A percentile compares a stretch with the other conserved stretches of the same genome.
Conservation (phyloP, 202 grass and related monocot genomes). For the Brachypodium distachyon region DNA sequence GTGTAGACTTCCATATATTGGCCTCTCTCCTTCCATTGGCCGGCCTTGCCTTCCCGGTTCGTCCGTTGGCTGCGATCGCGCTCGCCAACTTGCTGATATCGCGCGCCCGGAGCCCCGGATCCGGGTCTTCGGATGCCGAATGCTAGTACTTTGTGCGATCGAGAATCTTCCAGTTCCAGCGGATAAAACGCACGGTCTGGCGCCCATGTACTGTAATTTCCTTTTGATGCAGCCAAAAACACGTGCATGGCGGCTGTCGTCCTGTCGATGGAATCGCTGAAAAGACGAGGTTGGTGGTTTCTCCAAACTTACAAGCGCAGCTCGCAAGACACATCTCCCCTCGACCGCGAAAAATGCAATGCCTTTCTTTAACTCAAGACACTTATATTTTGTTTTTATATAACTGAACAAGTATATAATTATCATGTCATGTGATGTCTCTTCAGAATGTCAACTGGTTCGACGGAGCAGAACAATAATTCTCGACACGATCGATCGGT, state of each 20-base stretch:
- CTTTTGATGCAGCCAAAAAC: background rate
- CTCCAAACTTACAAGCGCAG: background rate
- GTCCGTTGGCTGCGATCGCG: background rate
- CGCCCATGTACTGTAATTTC: background rate
- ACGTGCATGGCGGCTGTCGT: background rate
- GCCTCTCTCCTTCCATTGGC: conserved; percentile 5
- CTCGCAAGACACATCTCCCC: too few relatives aligned
- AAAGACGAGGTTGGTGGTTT: background rate
- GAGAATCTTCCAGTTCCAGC: background rate
- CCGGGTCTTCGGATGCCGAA: background rate
- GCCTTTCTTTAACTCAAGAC: too few relatives aligned
- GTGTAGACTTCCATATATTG: background rate
- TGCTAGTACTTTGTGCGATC: background rate
- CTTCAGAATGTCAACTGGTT: conserved; percentile 8
- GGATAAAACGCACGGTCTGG: background rate
- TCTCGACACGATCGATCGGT: conserved; percentile 4
- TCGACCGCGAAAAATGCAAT: too few relatives aligned
- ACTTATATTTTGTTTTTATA: too few relatives aligned
- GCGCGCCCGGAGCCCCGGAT: too few relatives aligned
- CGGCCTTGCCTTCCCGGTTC: background rate
- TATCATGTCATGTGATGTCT: background rate
- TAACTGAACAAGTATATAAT: background rate
- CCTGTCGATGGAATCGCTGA: background rate
- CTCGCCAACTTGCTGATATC: background rate
- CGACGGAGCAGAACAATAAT: background rate